A percentile compares a stretch with the other conserved stretches of the same genome.
Conservation (phyloP, 768 basidiomycete species). For the Sporobolomyces roseus region DNA sequence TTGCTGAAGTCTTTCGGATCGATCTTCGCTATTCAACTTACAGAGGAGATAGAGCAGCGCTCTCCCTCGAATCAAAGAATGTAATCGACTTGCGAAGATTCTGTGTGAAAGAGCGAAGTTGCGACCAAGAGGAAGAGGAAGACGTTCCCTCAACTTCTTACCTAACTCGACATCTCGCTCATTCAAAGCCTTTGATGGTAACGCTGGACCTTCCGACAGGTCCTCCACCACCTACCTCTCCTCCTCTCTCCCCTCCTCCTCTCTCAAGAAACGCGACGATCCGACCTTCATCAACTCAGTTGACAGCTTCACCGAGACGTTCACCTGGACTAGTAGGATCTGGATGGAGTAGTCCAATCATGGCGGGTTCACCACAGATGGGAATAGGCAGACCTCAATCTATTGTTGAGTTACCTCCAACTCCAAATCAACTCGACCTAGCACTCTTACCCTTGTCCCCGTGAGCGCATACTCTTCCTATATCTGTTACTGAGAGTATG, state of each 20-base stretch:
- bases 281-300: constrained; percentile 1
- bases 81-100: too few relatives aligned
- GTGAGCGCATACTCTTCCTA: not conserved
- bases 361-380: not conserved
- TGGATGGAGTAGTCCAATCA: constrained; percentile 4
- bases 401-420: not conserved
- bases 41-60: too few relatives aligned
- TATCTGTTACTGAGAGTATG: not conserved
- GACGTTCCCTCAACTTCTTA: too few relatives aligned
- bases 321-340: not conserved
- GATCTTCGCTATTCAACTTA: too few relatives aligned
- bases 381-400: not conserved
- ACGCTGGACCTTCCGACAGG: constrained; percentile 8
- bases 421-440: constrained; percentile 3
- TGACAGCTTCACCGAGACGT: constrained; percentile 1
- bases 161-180: too few relatives aligned
- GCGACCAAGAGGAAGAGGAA: too few relatives aligned
- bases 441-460: not conserved
- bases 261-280: constrained; percentile 14
- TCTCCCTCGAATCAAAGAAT: too few relatives aligned
- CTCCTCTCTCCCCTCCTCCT: constrained; percentile 12
- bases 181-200: constrained; percentile 11
- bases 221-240: not conserved
- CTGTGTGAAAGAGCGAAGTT: too few relatives aligned
- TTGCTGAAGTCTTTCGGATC: too few relatives aligned